Evolutionary conservation across 75 land plant species (phyloP).

Genomic region (Gnetum montanum): DNA sequence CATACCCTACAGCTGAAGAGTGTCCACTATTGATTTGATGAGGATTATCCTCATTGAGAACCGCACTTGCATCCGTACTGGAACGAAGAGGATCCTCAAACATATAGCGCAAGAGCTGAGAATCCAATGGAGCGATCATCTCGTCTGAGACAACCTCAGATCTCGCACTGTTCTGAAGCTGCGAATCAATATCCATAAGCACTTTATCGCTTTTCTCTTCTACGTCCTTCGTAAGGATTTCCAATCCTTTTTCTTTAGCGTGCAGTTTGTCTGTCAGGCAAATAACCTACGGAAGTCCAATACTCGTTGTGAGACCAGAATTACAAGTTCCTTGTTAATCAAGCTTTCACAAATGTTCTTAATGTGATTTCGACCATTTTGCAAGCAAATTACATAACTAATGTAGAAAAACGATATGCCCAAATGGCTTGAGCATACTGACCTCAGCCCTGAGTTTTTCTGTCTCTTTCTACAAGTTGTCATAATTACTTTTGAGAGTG

Average conservation of each 20-base stretch:
- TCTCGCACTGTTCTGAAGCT: neutral
- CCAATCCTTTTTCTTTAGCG: neutral
- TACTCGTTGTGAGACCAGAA: too few relatives aligned
- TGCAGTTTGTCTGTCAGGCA: constrained; percentile 1
- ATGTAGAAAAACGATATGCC: too few relatives aligned
- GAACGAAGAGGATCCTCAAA: neutral
- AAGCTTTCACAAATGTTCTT: too few relatives aligned
- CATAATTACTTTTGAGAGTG: neutral
- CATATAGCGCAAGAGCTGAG: neutral
- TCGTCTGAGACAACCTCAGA: neutral
- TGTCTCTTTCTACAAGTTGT: neutral
- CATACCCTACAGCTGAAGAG: neutral
- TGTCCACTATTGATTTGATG: constrained; percentile 1
- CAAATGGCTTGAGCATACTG: too few relatives aligned
- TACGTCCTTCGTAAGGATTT: neutral
- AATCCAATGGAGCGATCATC: neutral
- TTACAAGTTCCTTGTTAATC: too few relatives aligned
- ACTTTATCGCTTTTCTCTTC: neutral
- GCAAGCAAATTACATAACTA: too few relatives aligned
- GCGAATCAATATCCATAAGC: neutral
- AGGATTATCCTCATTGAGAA: neutral
- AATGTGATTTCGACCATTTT: too few relatives aligned
- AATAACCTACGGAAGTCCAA: neutral
- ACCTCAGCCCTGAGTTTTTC: neutral
- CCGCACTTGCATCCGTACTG: neutral